phyloP scores from a whole-genome alignment of 1,284 basidiomycete species.

The Leccinum fallax region DNA sequence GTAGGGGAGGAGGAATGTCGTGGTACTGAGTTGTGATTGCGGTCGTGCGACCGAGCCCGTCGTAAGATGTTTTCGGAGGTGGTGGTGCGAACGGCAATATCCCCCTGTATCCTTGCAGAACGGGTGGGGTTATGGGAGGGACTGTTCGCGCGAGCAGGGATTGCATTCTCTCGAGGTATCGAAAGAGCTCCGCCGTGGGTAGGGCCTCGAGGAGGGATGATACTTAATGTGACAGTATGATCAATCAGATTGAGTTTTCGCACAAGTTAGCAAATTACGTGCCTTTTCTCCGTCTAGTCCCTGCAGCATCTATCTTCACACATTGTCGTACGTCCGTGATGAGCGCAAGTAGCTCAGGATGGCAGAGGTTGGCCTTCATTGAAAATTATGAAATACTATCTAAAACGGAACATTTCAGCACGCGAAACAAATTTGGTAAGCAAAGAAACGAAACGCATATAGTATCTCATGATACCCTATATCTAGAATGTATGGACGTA shows the following conservation, averaged over 20 bases:
- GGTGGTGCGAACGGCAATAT: no score
- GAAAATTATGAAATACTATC: slow-evolving; percentile 56
- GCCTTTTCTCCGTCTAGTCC: no score
- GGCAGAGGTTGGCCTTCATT: slow-evolving; percentile 41
- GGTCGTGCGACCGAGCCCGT: no score
- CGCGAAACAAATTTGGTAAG: not conserved
- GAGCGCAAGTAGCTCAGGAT: slow-evolving; percentile 30
- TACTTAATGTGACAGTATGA: slow-evolving; percentile 25
- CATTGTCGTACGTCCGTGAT: no score
- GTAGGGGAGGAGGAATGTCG: no score
- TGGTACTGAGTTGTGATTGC: no score
- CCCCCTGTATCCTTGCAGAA: no score
- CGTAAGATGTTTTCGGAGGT: no score
- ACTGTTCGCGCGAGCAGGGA: not conserved
- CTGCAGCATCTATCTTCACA: no score
- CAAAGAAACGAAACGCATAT: not conserved
- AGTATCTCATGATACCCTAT: not conserved
- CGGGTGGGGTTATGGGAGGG: not conserved
- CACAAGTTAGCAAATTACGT: no score
- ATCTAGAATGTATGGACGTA: not conserved
- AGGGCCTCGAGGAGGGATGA: slow-evolving; percentile 69
- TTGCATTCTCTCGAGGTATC: slow-evolving; percentile 25
- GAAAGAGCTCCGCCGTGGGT: slow-evolving; percentile 49
- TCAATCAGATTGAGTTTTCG: no score
- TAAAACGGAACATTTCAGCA: slow-evolving; percentile 10